Evolutionary conservation across 352 stramenopile genomes (phyloP).

Genomic region (Pythium periplocum): DNA sequence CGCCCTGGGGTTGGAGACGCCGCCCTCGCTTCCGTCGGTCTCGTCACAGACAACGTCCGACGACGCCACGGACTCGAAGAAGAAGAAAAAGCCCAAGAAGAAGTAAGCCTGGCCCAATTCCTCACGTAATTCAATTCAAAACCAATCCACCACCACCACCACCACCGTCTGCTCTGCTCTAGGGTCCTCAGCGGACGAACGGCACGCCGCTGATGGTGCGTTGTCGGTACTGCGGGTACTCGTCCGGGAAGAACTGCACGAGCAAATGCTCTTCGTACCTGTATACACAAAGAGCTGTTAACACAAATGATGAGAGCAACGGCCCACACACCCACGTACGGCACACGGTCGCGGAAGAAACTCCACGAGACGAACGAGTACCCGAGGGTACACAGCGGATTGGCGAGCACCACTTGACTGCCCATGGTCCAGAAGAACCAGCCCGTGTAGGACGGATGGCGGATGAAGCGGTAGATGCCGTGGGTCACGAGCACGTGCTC

Average conservation of each 20-base stretch:
- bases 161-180: not conserved
- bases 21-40: constrained; percentile 17
- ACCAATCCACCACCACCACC: not conserved
- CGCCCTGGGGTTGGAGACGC: constrained; percentile 25
- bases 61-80: constrained; percentile 7
- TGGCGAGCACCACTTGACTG: constrained; percentile 92
- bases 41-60: too few species aligned
- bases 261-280: constrained; percentile 93
- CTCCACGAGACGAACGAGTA: constrained; percentile 90
- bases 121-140: too few species aligned
- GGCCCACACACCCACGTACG: constrained; percentile 35
- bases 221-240: constrained; percentile 89
- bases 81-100: constrained; percentile 47
- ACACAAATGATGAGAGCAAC: constrained; percentile 6
- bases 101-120: constrained; percentile 1
- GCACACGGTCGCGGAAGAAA: constrained; percentile 95
- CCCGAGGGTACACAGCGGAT: constrained; percentile 80
- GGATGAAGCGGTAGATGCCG: constrained; percentile 89
- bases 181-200: constrained; percentile 54
- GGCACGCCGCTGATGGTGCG: constrained; percentile 91
- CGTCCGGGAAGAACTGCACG: constrained; percentile 85
- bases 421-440: constrained; percentile 97
- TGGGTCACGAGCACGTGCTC: constrained; percentile 93
- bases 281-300: constrained; percentile 1
- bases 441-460: constrained; percentile 94